Conservation (phyloP, 495 filamentous ascomycete species). For the Delitschia confertaspora region DNA sequence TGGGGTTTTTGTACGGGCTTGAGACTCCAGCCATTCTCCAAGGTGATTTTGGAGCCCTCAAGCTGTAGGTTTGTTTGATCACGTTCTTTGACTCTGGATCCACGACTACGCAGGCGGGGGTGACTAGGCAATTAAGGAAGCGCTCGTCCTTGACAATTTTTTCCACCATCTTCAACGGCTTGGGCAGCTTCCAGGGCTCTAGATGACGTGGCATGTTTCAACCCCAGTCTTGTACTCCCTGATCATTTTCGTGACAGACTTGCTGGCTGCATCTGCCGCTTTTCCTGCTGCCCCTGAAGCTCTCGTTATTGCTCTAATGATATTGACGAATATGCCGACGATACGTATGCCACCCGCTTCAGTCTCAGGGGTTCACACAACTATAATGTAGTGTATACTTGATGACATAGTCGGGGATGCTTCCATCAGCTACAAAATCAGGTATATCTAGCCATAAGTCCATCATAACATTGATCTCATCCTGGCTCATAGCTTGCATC, state of each 20-base stretch:
- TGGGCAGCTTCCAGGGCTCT: constrained; percentile 1
- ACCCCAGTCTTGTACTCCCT: background rate
- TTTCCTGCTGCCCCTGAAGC: background rate
- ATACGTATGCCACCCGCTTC: background rate
- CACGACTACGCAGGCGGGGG: background rate
- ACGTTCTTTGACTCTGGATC: no score
- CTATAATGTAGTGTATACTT: no score
- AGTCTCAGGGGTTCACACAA: no score
- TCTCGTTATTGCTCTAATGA: background rate
- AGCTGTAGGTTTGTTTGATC: background rate
- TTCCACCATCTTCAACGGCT: background rate
- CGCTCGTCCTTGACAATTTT: constrained; percentile 5
- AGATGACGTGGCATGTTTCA: background rate
- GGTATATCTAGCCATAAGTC: constrained; percentile 1
- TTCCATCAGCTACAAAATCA: background rate
- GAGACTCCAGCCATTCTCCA: background rate
- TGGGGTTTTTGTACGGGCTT: background rate
- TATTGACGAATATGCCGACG: no score
- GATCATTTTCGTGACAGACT: background rate
- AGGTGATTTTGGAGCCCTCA: background rate
- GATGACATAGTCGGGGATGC: no score
- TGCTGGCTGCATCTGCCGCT: background rate
- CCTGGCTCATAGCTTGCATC: background rate
- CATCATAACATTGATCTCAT: constrained; percentile 10
- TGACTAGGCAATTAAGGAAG: background rate